Conservation (phyloP, 306 rosid genomes). For the Pterocarpus macrocarpus region DNA sequence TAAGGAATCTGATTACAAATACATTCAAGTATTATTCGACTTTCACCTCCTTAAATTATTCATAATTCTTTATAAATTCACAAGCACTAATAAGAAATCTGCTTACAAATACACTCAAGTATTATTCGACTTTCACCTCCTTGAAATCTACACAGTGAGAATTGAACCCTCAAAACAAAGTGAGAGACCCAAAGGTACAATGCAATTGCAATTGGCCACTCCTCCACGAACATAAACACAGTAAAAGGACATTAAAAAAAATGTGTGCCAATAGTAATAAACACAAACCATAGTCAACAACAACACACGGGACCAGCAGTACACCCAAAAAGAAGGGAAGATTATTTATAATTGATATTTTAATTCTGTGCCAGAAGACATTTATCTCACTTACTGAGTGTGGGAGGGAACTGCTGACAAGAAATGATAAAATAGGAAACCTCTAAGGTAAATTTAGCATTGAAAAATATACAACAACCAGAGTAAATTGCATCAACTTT, state of each 20-base stretch:
- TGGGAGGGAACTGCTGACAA: too few species aligned
- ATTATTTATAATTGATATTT: neutral
- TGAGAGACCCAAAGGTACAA: slow-evolving; percentile 6
- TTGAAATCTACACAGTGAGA: slow-evolving; percentile 13
- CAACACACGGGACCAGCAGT: neutral
- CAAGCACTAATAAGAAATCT: too few species aligned
- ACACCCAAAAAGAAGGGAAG: neutral
- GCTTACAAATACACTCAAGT: too few species aligned
- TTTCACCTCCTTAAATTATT: neutral
- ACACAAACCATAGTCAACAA: neutral
- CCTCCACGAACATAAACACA: neutral
- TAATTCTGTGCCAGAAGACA: neutral
- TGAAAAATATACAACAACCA: too few species aligned
- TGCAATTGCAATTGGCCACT: neutral
- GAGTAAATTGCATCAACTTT: too few species aligned
- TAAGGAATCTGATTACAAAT: neutral
- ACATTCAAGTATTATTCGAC: neutral
- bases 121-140: too few species aligned
- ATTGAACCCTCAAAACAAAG: neutral
- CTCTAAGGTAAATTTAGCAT: too few species aligned
- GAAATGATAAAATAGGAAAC: too few species aligned
- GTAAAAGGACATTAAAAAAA: neutral
- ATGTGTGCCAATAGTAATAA: neutral
- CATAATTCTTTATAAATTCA: too few species aligned
- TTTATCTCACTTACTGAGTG: too few species aligned